phyloP scores from a whole-genome alignment of 768 basidiomycete genomes.

The Tricholoma sp. region DNA sequence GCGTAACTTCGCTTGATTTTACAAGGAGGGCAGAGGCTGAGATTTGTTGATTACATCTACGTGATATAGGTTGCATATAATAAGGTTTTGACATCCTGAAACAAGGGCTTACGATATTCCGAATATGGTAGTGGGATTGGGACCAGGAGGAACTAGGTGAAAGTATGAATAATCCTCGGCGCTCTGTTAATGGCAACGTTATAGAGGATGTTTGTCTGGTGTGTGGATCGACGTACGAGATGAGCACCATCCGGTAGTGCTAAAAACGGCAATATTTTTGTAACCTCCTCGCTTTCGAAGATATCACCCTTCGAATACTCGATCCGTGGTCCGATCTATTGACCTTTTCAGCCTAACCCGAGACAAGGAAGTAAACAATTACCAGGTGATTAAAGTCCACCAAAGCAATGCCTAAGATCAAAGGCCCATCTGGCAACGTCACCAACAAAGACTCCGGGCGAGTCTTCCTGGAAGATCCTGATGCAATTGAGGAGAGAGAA shows the following conservation, averaged over 20 bases:
- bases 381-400: constrained; percentile 95
- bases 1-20: constrained; percentile 81
- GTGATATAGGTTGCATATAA: neutral
- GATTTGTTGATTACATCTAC: constrained; percentile 93
- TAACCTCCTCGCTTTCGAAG: constrained; percentile 80
- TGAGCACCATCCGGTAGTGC: constrained; percentile 98
- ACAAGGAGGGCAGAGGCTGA: constrained; percentile 71
- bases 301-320: constrained; percentile 79
- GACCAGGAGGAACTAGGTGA: constrained; percentile 73
- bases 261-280: constrained; percentile 86
- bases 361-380: constrained; percentile 17
- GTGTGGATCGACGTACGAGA: constrained; percentile 48
- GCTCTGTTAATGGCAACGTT: constrained; percentile 39
- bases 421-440: constrained; percentile 49
- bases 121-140: constrained; percentile 78
- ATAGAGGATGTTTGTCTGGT: neutral
- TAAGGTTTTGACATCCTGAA: neutral
- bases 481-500: constrained; percentile 59
- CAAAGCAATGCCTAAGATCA: constrained; percentile 84
- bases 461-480: constrained; percentile 62
- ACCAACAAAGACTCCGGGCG: constrained; percentile 77
- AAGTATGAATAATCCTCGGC: constrained; percentile 97
- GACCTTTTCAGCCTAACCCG: constrained; percentile 5
- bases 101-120: constrained; percentile 79
- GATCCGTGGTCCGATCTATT: constrained; percentile 88